A percentile compares a stretch with the other conserved stretches of the same genome.
Conservation (phyloP, 225 moss, liverwort and hornwort genomes). For the Asterella californica region DNA sequence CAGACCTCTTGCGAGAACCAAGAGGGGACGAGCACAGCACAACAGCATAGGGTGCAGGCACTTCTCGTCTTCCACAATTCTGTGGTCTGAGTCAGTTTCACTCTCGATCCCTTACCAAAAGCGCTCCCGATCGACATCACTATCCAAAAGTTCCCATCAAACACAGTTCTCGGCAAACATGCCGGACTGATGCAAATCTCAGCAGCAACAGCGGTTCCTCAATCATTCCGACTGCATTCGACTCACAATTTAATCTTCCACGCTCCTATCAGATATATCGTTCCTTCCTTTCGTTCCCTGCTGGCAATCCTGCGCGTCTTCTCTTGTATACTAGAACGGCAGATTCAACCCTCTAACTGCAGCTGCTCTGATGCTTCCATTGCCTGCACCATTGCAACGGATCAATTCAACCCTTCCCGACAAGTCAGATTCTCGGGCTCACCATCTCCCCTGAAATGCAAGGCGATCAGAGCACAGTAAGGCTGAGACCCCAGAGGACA, state of each 20-base stretch:
- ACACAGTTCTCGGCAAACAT: neutral
- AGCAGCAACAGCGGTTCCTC: neutral
- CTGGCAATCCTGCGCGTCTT: neutral
- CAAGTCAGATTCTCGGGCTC: neutral
- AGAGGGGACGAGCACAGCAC: neutral
- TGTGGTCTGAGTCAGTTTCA: neutral
- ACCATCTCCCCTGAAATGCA: neutral
- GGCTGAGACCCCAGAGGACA: neutral
- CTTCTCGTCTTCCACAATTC: neutral
- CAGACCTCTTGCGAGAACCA: neutral
- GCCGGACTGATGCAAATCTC: neutral
- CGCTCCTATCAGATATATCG: neutral
- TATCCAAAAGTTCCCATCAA: neutral
- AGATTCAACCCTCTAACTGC: neutral
- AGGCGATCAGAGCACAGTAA: neutral
- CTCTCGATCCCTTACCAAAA: neutral
- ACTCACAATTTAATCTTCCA: neutral
- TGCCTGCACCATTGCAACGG: neutral
- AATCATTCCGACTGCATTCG: neutral
- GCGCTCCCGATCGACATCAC: constrained; percentile 9
- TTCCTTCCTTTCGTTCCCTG: neutral
- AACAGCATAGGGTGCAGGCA: neutral
- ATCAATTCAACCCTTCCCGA: neutral
- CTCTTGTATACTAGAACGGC: neutral
- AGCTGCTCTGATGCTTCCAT: neutral